Evolutionary conservation across 495 filamentous ascomycete genomes (phyloP), one percentile per base, ranked within the genome.

Genomic region (Bombardia bombarda): DNA sequence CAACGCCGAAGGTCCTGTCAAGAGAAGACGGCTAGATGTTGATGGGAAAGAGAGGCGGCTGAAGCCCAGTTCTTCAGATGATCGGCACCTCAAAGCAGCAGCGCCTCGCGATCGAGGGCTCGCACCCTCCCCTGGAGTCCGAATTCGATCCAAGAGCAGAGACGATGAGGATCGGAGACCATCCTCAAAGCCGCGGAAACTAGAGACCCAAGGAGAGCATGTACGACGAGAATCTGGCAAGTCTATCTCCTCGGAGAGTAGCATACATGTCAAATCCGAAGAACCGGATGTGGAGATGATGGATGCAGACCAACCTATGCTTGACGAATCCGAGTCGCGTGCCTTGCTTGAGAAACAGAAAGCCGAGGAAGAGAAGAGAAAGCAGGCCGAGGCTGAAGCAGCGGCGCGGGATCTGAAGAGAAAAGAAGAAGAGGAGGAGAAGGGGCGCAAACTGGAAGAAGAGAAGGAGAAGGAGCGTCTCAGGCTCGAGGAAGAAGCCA

Each of bases 1-100:
- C 43, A 48, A 75, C 61, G 56, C 70, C 66, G 68, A 83, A 68
- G 64, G 53, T 22, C 67, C 71, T 16, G 40, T 61, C 24, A 78
- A 78, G 53, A 59, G 65, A 45, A 59, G 74, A 33, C 69, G 68
- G 17, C 40, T 77, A 18, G 74, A 77, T 28, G 50, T 42, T 2
- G 66, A 73, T 4, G 53, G 52, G 31, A 69, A 63, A 43, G 69
- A 74, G 28, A 65, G 55, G 46, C 62, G 63, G 9, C 51, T 56
- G 20, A 57, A 67, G 20, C 56, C 61, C 4, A 61, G 51, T 38
- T 56, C 60, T 17, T 67, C 66, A 10, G 69, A 72, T 8, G 64
- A 63, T 21, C 63, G 62, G 3, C 60, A 61, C 16, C 52, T 51
- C 16, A 71, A 67, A 40, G 47, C 66, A 30, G 50, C 61, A 1